Evolutionary conservation across 768 basidiomycete genomes (phyloP).

Genomic region (Auriscalpium orientale): DNA sequence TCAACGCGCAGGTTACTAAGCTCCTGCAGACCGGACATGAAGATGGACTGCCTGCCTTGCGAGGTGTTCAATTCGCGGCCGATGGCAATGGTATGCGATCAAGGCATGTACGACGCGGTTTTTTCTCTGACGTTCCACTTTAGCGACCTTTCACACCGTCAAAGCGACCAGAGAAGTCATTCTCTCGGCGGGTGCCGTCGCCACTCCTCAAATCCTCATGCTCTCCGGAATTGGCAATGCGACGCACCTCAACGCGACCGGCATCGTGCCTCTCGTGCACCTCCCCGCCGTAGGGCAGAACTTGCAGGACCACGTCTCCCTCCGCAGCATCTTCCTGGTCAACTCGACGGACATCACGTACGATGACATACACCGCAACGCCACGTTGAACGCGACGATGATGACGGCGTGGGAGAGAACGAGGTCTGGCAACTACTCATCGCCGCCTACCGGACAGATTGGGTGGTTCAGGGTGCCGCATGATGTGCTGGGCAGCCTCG

Average conservation of each 20-base stretch:
- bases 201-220: background rate
- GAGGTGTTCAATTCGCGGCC: background rate
- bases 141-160: background rate
- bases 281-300: background rate
- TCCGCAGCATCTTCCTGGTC: background rate
- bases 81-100: background rate
- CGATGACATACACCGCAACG: background rate
- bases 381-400: background rate
- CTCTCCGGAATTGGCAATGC: constrained; percentile 1
- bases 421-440: background rate
- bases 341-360: background rate
- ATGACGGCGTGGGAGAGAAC: background rate
- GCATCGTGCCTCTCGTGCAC: background rate
- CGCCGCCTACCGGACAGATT: background rate
- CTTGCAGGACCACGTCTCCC: background rate
- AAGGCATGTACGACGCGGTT: background rate
- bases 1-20: constrained; percentile 1
- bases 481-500: background rate
- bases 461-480: background rate
- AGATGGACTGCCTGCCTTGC: background rate
- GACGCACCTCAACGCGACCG: background rate
- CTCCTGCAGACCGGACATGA: background rate
- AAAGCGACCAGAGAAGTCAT: constrained; percentile 1
- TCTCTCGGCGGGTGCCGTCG: background rate
- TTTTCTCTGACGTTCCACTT: background rate